Evolutionary conservation across 768 basidiomycete species (phyloP), one percentile per base, ranked within the genome.

Genomic region (Cystofilobasidium macerans): DNA sequence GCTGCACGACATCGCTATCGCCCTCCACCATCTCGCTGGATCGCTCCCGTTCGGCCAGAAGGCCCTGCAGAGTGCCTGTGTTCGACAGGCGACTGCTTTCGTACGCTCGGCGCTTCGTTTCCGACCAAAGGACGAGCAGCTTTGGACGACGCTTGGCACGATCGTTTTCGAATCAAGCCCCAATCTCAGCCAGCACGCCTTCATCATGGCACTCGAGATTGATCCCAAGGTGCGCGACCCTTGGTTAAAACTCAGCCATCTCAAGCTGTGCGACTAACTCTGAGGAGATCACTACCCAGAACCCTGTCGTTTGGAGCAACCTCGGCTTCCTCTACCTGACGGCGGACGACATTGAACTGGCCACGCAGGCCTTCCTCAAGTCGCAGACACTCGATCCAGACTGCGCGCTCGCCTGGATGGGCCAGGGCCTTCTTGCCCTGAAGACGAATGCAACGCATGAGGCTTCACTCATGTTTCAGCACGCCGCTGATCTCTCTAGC

Each of bases 341-440:
- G 63, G 80, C 93, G 70, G 79, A 80, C 26, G 94, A 98, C 75
- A 71, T 80, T 1, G 87, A 90, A 58, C 78, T 98, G 36, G 89
- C 94, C 0, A 86, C 86, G 70, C 85, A 92, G 72, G 86, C 88
- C 1, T 84, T 99, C 70, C 81, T 85, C 71, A 85, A 85, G 65
- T 90, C 93, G 13, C 95, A 97, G 74, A 85, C 86, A 22, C 80
- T 92, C 51, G 92, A 98, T 78, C 89, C 94, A 9, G 94, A 98
- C 72, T 86, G 85, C 76, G 81, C 86, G 0, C 72, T 85, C 26
- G 86, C 91, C 11, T 99, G 95, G 95, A 80, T 94, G 26, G 95
- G 91, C 0, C 92, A 93, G 60, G 77, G 74, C 18, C 61, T 77
- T 47, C 57, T 77, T 16, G 77, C 77, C 0, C 70, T 72, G 2